Conservation (phyloP, 148 eudicot species). For the Fallopia convolvulus region DNA sequence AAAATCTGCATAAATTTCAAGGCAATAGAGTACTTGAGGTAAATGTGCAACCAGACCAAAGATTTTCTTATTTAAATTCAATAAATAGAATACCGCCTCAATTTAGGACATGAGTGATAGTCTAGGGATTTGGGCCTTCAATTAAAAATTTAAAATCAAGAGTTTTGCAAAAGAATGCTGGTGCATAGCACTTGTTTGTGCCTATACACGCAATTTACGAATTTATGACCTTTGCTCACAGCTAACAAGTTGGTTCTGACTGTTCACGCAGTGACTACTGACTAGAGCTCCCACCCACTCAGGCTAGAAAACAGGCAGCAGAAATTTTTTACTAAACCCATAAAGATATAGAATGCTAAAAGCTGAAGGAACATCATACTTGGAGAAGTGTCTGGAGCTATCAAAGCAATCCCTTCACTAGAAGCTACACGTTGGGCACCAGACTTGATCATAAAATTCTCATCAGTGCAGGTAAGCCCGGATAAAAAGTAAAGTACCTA, state of each 20-base stretch:
- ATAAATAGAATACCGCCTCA: not conserved
- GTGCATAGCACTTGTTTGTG: not conserved
- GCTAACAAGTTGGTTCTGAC: not conserved
- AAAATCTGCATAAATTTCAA: not conserved
- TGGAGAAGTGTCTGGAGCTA: conserved; percentile 95
- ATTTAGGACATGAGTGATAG: not conserved
- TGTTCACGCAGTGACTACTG: not conserved
- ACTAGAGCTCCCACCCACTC: not conserved
- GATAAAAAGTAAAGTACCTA: conserved; percentile 98
- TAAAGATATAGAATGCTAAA: not conserved
- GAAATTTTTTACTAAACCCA: not conserved
- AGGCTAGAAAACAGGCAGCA: conserved; percentile 2
- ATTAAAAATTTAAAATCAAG: not conserved
- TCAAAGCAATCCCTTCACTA: conserved; percentile 68
- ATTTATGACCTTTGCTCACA: not conserved
- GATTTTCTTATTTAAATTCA: not conserved
- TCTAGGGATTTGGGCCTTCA: not conserved
- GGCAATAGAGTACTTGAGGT: not conserved
- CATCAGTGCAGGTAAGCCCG: conserved; percentile 89
- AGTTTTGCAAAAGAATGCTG: not conserved
- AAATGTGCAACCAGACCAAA: not conserved
- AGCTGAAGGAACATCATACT: conserved; percentile 25
- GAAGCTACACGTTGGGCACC: conserved; percentile 98
- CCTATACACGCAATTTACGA: not conserved
- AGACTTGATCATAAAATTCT: conserved; percentile 84